Evolutionary conservation across 129 eudicot genomes (phyloP).

Genomic region (Helianthus annuus): DNA sequence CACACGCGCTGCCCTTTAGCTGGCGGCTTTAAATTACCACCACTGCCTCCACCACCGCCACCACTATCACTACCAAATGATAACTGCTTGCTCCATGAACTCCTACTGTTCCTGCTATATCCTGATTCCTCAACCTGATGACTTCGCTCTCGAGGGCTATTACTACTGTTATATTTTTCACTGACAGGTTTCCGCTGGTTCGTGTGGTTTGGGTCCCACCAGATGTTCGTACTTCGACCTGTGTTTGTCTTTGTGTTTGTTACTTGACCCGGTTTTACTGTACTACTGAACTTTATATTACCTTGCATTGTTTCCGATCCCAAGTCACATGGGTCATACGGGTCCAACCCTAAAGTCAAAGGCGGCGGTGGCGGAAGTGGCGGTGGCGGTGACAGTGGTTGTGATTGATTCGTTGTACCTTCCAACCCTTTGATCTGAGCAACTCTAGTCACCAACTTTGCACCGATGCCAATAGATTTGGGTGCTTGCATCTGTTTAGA

Average conservation of each 20-base stretch:
- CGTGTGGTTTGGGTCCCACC: conserved; percentile 35
- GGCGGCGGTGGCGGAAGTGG: conserved; percentile 26
- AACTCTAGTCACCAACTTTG: conserved; percentile 29
- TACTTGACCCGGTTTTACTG: conserved; percentile 46
- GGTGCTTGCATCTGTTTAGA: conserved; percentile 21
- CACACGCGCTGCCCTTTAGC: conserved; percentile 66
- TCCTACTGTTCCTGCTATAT: conserved; percentile 52
- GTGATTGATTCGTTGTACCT: conserved; percentile 20
- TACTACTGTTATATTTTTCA: conserved; percentile 35
- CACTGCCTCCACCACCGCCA: conserved; percentile 2
- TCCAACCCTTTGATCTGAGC: conserved; percentile 35
- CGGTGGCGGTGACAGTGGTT: conserved; percentile 19
- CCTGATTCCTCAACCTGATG: conserved; percentile 54
- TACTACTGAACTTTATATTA: conserved; percentile 27
- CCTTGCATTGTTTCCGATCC: conserved; percentile 30
- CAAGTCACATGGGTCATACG: conserved; percentile 34
- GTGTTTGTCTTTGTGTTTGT: conserved; percentile 25
- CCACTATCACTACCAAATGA: conserved; percentile 32
- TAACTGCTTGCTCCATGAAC: conserved; percentile 49
- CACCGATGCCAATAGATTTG: conserved; percentile 21
- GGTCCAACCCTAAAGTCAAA: conserved; percentile 38
- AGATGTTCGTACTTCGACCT: conserved; percentile 36
- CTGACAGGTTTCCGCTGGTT: conserved; percentile 35
- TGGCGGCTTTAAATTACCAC: conserved; percentile 56
- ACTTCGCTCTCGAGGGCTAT: conserved; percentile 35